Base-by-base conservation (phyloP, 106 monocot species). In the Acorus calamus region DNA sequence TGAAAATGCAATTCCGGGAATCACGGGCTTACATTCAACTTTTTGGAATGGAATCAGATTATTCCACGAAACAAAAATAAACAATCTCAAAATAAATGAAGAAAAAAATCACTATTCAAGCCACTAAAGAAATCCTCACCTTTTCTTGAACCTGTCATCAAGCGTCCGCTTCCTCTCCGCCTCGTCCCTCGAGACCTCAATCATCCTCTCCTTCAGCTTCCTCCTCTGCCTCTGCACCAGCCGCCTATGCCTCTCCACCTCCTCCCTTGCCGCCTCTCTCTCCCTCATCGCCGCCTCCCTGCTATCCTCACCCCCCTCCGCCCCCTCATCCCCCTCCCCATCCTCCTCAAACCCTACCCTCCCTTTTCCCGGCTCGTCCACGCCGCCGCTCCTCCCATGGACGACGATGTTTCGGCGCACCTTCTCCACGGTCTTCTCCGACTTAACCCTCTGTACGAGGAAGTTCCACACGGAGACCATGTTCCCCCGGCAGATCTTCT, bases 401-500 rank as follows among this genome's bases (percentile, higher is more conserved):
- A 99, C 84, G 58, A 86, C 66, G 55, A 92, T 99, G 76, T 99
- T 99, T 44, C 83, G 67, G 43, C 88, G 75, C 50, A 61, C 77
- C 9, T 81, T 92, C 48, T 69, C 80, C 49, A 79, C 87, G 49
- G 92, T 99, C 52, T 74, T 66, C 73, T 92, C 98, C 43, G 98
- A 92, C 13, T 88, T 81, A 57, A 88, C 92, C 42, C 88, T 74
- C 52, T 72, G 72, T 47, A 88, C 73, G 49, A 92, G 85, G 83
- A 98, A 98, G 53, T 50, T 72, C 88, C 92, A 92, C 52, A 98
- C 70, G n/a, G 85, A 78, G 2, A 83, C 65, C 98, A 99, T 86
- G 79, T 99, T 99, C 7, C 98, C 92, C 7, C 92, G 73, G 86
- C 92, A 92, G 74, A 99, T 75, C 81, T 86, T 92, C 49, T 88